Conservation (phyloP, 2,329 filamentous ascomycete species). For the Acrocalymma vagum region DNA sequence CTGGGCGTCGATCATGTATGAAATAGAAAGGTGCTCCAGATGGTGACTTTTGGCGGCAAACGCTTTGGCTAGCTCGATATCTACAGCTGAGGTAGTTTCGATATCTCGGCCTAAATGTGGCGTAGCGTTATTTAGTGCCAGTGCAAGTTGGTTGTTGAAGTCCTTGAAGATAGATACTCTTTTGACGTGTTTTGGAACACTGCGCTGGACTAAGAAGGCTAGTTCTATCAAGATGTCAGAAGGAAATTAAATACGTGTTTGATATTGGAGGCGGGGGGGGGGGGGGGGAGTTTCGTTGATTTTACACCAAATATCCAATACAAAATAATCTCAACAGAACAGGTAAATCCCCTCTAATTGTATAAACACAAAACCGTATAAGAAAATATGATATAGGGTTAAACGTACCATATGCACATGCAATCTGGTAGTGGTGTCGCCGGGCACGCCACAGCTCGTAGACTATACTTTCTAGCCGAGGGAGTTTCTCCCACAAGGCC, state of each 20-base stretch:
- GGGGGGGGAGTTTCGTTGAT: constrained; percentile 4
- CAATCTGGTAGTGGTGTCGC: constrained; percentile 16
- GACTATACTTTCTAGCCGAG: constrained; percentile 28
- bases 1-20: constrained; percentile 31
- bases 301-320: constrained; percentile 13
- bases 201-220: constrained; percentile 19
- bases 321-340: constrained; percentile 12
- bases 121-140: constrained; percentile 22
- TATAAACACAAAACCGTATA: constrained; percentile 6
- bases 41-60: constrained; percentile 27
- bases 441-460: constrained; percentile 24
- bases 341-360: constrained; percentile 10
- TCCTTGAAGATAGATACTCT: constrained; percentile 29
- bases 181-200: constrained; percentile 27
- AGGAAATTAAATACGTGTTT: constrained; percentile 20
- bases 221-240: constrained; percentile 28
- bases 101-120: constrained; percentile 20
- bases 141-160: constrained; percentile 26
- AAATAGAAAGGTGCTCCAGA: constrained; percentile 28
- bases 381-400: constrained; percentile 15
- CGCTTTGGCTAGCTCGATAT: constrained; percentile 22
- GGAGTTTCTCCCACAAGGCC: constrained; percentile 26
- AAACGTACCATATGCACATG: constrained; percentile 22
- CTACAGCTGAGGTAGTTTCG: constrained; percentile 22
- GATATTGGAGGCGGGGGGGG: constrained; percentile 13